A percentile compares a stretch with the other conserved stretches of the same genome.
These are phyloP conservation scores for Durio zibethinus DNA, from an alignment of 345 rosid genomes.

Conservation along the genomic window DNA sequence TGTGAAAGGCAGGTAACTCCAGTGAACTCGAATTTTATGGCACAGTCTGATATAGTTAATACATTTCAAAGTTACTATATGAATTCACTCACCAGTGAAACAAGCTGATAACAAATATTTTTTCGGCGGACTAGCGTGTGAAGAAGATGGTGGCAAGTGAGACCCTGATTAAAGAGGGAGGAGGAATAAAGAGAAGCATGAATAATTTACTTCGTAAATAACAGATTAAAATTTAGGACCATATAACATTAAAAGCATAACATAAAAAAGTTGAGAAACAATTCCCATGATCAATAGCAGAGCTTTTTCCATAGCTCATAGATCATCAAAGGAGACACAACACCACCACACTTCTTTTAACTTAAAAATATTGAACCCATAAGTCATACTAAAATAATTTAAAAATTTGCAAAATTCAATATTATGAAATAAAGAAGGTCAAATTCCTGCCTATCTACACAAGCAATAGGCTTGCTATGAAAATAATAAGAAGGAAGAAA, in stretches of 20 bases:
- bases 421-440: not conserved
- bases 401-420: not conserved
- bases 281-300: not conserved
- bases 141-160: slow-evolving; percentile 76
- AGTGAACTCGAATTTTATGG: not conserved
- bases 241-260: not conserved
- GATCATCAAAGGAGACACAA: not conserved
- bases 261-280: not conserved
- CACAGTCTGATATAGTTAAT: not conserved
- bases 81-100: slow-evolving; percentile 61
- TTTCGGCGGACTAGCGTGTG: slow-evolving; percentile 79
- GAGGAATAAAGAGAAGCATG: not conserved
- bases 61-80: not conserved
- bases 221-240: not conserved
- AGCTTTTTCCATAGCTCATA: not conserved
- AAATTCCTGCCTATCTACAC: not conserved
- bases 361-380: not conserved
- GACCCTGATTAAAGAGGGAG: slow-evolving; percentile 44
- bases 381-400: not conserved
- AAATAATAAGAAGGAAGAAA: not conserved
- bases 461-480: not conserved
- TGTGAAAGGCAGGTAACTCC: slow-evolving; percentile 2
- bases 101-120: slow-evolving; percentile 72
- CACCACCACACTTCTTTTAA: not conserved
- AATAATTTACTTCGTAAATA: not conserved